Conservation (phyloP, 1,139 yeast genomes). For the Yamadazyma diospyri region DNA sequence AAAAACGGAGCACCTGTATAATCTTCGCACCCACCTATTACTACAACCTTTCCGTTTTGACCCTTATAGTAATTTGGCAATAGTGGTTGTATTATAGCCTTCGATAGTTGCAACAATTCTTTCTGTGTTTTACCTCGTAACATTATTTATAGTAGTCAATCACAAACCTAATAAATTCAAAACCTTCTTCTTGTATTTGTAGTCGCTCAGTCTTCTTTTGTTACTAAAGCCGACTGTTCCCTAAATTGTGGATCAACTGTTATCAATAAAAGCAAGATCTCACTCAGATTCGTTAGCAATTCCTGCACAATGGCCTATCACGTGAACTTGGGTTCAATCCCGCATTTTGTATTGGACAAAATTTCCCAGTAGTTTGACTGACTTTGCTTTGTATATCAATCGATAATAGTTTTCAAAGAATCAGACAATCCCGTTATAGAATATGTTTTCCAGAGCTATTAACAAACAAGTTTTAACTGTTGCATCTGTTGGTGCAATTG, state of each 20-base stretch:
- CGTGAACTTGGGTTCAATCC: neutral
- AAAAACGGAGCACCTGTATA: slow-evolving; percentile 97
- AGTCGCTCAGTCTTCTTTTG: too few relatives aligned
- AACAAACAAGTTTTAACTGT: slow-evolving; percentile 10
- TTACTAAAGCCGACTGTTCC: too few relatives aligned
- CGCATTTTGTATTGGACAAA: too few relatives aligned
- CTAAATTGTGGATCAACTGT: too few relatives aligned
- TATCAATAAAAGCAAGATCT: neutral
- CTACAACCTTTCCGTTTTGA: slow-evolving; percentile 84
- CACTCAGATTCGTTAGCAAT: neutral
- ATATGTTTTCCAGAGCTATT: slow-evolving; percentile 6
- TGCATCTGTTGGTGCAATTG: slow-evolving; percentile 29
- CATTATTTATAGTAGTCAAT: slow-evolving; percentile 18
- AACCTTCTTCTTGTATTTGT: neutral
- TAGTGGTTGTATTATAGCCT: slow-evolving; percentile 71
- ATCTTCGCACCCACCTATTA: slow-evolving; percentile 93
- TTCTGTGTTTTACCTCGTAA: slow-evolving; percentile 33
- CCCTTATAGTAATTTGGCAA: slow-evolving; percentile 78
- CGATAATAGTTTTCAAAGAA: too few relatives aligned
- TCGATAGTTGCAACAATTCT: slow-evolving; percentile 48
- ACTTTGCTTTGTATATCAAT: slow-evolving; percentile 1
- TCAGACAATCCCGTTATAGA: too few relatives aligned
- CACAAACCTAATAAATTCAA: neutral
- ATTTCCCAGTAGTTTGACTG: neutral
- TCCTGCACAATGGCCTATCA: slow-evolving; percentile 1